Evolutionary conservation across 2,329 filamentous ascomycete species (phyloP), one percentile per base, ranked within the genome.

Genomic region (Calonectria multiphialidica): DNA sequence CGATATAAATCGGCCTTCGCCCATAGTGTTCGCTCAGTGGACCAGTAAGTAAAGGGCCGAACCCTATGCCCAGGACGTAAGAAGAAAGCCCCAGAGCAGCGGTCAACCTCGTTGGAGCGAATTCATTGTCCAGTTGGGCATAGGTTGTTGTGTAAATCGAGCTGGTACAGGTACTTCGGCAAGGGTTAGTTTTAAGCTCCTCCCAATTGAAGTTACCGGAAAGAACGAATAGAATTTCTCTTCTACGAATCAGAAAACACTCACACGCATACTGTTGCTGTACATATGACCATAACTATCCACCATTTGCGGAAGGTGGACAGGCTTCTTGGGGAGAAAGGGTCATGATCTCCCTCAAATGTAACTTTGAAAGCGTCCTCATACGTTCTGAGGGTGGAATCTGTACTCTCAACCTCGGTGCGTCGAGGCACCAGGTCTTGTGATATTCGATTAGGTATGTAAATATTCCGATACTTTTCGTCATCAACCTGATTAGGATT

Each of bases 1-100:
- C 83, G 25, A 97, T 87, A 80, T 96, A 97, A 72, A 97, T 93
- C 7, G 91, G 92, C 57, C 94, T 86, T 15, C 95, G 89, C 21
- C 95, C 95, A 80, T 94, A 96, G 80, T 96, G 37, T 21, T 93
- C 91, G 68, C 90, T 91, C 55, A 93, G 79, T 0, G 91, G 91
- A 21, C 88, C 88, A 71, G 90, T 81, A 40, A 92, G 84, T 44
- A 92, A 85, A 0, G 91, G 91, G 0, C 90, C 90, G 61, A 90
- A 77, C 2, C 84, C 85, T 66, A 89, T 89, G 5, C 95, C 95
- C 63, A 77, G 18, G 12, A 78, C 76, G 1, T 78, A 78, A 0
- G 71, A 72, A 10, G 76, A 78, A 1, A 78, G 72, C 0, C 76
- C 76, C 0, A 74, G 63, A 0, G 75, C 74, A 0, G 70, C 66